Base-by-base conservation (phyloP, 371 early-diverging fungal genomes). In the Mortierella sp. region DNA sequence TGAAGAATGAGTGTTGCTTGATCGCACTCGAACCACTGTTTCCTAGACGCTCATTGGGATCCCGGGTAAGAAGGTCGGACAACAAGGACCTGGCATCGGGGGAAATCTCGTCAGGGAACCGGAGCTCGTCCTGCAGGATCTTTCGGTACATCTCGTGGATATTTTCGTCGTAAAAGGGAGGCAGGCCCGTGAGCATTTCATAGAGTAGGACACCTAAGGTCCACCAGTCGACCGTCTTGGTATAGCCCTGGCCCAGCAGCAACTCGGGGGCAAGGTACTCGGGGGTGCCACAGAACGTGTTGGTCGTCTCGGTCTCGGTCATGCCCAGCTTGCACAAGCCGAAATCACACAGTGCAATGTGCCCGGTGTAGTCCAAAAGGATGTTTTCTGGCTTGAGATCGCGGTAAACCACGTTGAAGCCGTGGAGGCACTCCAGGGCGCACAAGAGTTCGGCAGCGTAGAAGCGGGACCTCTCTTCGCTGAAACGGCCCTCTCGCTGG, bases 261-360 rank as follows among this genome's bases (percentile, higher is more conserved):
- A 99, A 87, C 87, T 99, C 99, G 4, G 99, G 99, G 10, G 99
- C 99, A 88, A 99, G 95, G 88, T 98, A 99, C 88, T 99, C 99
- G 10, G 99, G 99, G 32, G 99, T 99, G 48, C 99, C 99, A 88
- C 99, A 99, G 89, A 99, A 98, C 0, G 99, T 99, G 86, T 94
- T 96, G 55, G 99, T 99, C 24, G 94, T 94, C 58, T 96, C 94
- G 80, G 97, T 96, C 76, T 97, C 98, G n/a, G 96, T 97, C 93
- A 99, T 96, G 88, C 97, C 95, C 48, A 96, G 90, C 89, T 98
- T 98, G 92, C 99, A 99, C 78, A 99, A 93, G 0, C 99, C 99
- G 91, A 99, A 99, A 92, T 99, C 99, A 88, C 97, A 96, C 48
- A 99, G 92, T 5, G 98, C 98, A 88, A 99, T 98, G 89, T 99